phyloP scores from a whole-genome alignment of 2,329 filamentous ascomycete genomes.

The Decorospora gaudefroyi region DNA sequence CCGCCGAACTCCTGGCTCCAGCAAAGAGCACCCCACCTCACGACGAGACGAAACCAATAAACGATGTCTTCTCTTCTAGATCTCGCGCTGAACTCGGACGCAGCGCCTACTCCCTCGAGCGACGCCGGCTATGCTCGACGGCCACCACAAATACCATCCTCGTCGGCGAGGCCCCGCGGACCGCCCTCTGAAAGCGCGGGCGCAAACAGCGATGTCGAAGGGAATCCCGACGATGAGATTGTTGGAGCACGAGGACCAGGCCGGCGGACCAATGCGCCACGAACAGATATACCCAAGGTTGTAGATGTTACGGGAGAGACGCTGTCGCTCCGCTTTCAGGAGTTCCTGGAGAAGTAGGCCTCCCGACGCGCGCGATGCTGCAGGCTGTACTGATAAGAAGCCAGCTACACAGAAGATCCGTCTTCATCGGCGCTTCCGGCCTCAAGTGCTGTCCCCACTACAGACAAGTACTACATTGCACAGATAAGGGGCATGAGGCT shows the following conservation, averaged over 20 bases:
- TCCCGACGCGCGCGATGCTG: not conserved
- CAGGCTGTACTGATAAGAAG: slow-evolving; percentile 13
- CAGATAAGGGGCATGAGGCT: slow-evolving; percentile 78
- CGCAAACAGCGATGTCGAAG: slow-evolving; percentile 61
- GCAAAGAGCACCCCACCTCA: slow-evolving; percentile 12
- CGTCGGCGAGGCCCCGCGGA: slow-evolving; percentile 61
- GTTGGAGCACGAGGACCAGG: slow-evolving; percentile 56
- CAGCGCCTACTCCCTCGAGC: slow-evolving; percentile 47
- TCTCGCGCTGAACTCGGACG: slow-evolving; percentile 55
- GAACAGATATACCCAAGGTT: slow-evolving; percentile 68
- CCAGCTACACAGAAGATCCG: slow-evolving; percentile 69
- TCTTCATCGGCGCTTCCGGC: slow-evolving; percentile 65
- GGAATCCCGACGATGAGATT: slow-evolving; percentile 65
- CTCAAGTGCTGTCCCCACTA: slow-evolving; percentile 68
- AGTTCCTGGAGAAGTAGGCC: slow-evolving; percentile 74
- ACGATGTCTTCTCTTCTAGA: slow-evolving; percentile 60
- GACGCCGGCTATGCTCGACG: slow-evolving; percentile 44
- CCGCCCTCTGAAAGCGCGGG: slow-evolving; percentile 58
- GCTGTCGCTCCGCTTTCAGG: slow-evolving; percentile 76
- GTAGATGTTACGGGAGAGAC: slow-evolving; percentile 76
- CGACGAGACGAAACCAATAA: slow-evolving; percentile 10
- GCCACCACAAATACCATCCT: slow-evolving; percentile 50
- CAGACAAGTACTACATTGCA: slow-evolving; percentile 82
- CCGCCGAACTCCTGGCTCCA: slow-evolving; percentile 14
- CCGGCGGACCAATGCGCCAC: slow-evolving; percentile 50